Conservation (phyloP, 306 rosid genomes). For the Ormosia semicastrata region DNA sequence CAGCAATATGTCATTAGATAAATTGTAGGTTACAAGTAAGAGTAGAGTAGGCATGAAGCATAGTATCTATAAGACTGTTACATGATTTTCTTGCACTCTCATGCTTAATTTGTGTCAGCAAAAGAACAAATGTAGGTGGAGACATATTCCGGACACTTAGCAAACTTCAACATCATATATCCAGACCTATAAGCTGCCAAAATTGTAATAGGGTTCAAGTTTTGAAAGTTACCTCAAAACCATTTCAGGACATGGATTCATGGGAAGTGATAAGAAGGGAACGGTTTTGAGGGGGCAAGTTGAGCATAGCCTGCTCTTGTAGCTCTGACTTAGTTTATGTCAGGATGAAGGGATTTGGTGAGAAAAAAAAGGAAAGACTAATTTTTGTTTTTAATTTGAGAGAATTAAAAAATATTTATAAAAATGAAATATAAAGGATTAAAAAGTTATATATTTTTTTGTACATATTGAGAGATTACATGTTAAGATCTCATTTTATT, state of each 20-base stretch:
- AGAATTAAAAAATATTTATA: too few relatives aligned
- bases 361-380: too few relatives aligned
- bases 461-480: too few relatives aligned
- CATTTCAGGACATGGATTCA: not conserved
- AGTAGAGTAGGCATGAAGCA: slow-evolving; percentile 22
- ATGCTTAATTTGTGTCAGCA: slow-evolving; percentile 14
- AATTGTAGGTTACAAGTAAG: slow-evolving; percentile 5
- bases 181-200: not conserved
- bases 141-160: slow-evolving; percentile 38
- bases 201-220: slow-evolving; percentile 18
- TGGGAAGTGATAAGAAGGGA: not conserved
- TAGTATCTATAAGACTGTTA: not conserved
- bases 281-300: not conserved
- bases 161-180: slow-evolving; percentile 19
- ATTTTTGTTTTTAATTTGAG: too few relatives aligned
- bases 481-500: too few relatives aligned
- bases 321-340: not conserved
- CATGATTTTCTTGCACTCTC: slow-evolving; percentile 2
- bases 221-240: slow-evolving; percentile 26
- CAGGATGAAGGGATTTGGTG: too few relatives aligned
- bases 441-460: too few relatives aligned
- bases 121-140: slow-evolving; percentile 14
- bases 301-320: not conserved
- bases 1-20: slow-evolving; percentile 49
- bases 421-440: too few relatives aligned